Conservation (phyloP, 177 flowering plant genomes). For the Vitis hybrid region DNA sequence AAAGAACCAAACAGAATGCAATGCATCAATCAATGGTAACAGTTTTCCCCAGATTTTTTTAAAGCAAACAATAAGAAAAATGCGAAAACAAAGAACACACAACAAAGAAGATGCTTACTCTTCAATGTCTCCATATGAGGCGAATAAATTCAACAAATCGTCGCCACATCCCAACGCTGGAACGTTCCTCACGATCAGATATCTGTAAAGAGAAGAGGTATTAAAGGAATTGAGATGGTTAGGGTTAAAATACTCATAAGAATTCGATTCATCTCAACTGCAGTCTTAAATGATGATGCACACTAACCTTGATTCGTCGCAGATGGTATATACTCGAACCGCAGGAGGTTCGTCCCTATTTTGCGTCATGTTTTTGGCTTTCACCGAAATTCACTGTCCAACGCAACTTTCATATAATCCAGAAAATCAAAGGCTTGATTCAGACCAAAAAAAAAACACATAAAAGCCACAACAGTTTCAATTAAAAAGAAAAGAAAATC, state of each 20-base stretch:
- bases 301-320: constrained; percentile 85
- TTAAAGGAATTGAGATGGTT: neutral
- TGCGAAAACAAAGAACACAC: neutral
- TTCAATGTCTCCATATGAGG: constrained; percentile 77
- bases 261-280: neutral
- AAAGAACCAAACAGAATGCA: neutral
- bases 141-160: constrained; percentile 61
- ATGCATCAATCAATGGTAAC: too few relatives aligned
- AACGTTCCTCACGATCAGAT: constrained; percentile 82
- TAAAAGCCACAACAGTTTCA: too few relatives aligned
- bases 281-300: neutral
- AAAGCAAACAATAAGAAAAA: neutral
- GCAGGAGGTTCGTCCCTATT: constrained; percentile 71
- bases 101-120: constrained; percentile 48
- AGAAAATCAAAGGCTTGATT: neutral
- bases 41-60: too few relatives aligned
- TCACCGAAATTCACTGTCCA: neutral
- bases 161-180: constrained; percentile 87
- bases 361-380: constrained; percentile 43
- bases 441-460: too few relatives aligned
- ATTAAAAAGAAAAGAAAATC: too few relatives aligned
- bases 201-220: constrained; percentile 34
- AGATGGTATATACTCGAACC: constrained; percentile 91
- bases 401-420: neutral
- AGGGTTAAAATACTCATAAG: neutral